Evolutionary conservation across 2,329 filamentous ascomycete genomes (phyloP).

Genomic region (Cladosporium sp.): DNA sequence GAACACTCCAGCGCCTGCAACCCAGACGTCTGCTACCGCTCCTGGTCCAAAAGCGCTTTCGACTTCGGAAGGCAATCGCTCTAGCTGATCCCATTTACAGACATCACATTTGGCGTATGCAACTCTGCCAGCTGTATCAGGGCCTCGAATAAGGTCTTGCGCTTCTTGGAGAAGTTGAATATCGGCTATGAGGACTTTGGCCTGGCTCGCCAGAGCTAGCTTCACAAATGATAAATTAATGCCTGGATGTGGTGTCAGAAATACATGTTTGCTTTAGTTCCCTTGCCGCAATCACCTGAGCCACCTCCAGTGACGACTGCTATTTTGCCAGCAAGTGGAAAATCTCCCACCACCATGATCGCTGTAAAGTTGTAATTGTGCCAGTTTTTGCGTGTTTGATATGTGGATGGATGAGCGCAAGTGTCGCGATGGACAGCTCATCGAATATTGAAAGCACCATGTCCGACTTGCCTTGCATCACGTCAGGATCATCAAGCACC

Average conservation of each 20-base stretch:
- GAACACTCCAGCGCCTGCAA: constrained; percentile 37
- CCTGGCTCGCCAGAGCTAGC: constrained; percentile 19
- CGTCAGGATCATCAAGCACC: not conserved
- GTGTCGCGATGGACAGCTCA: not conserved
- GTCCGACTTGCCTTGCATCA: not conserved
- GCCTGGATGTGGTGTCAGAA: constrained; percentile 12
- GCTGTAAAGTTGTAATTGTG: no score
- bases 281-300: constrained; percentile 7
- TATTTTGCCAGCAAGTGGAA: constrained; percentile 22
- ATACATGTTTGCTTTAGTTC: not conserved
- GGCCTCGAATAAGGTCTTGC: constrained; percentile 22
- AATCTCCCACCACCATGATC: constrained; percentile 23
- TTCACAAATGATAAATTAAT: constrained; percentile 25
- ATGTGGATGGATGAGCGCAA: no score
- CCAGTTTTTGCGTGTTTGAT: no score
- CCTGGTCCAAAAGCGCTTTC: constrained; percentile 23
- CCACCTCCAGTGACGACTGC: constrained; percentile 26
- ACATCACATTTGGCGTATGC: constrained; percentile 33
- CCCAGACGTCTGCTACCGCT: constrained; percentile 36
- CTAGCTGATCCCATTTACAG: constrained; percentile 29
- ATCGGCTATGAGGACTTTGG: constrained; percentile 34
- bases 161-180: constrained; percentile 31
- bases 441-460: not conserved
- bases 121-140: constrained; percentile 12
- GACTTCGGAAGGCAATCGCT: constrained; percentile 25